Evolutionary conservation across 768 basidiomycete genomes (phyloP).

Genomic region (Cyclocybe aegerita): DNA sequence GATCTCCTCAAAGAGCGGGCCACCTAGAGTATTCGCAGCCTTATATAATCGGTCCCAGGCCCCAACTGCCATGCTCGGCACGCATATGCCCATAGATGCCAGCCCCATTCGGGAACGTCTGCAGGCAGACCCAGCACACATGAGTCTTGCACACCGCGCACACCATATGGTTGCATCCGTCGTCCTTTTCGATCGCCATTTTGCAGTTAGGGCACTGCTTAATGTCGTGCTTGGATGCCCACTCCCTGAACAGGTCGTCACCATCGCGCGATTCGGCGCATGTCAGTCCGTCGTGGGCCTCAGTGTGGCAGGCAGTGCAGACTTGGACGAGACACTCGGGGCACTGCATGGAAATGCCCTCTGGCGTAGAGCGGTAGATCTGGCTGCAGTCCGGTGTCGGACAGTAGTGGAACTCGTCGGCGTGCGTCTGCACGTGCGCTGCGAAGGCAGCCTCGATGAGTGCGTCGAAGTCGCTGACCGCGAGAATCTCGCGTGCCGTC

Average conservation of each 20-base stretch:
- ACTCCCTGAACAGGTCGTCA: constrained; percentile 59
- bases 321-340: constrained; percentile 71
- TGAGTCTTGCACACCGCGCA: constrained; percentile 74
- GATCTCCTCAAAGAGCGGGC: too few species aligned
- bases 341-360: constrained; percentile 58
- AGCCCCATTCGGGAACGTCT: constrained; percentile 64
- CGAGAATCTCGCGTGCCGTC: constrained; percentile 49
- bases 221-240: constrained; percentile 63
- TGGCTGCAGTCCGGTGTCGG: constrained; percentile 79
- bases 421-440: constrained; percentile 56
- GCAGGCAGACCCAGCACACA: constrained; percentile 78
- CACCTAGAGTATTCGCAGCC: background rate
- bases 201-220: constrained; percentile 76
- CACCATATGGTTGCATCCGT: constrained; percentile 85
- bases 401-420: constrained; percentile 69
- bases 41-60: constrained; percentile 28
- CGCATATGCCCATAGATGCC: constrained; percentile 85
- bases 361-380: constrained; percentile 59
- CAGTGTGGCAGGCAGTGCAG: constrained; percentile 57
- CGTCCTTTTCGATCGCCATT: constrained; percentile 66
- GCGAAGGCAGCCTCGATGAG: constrained; percentile 60
- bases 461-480: constrained; percentile 50
- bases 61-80: constrained; percentile 62
- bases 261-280: constrained; percentile 61
- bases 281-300: constrained; percentile 63